Percentiles rank a stretch among this genome's conserved stretches.
These are phyloP conservation scores for Yamadazyma mexicana DNA, from an alignment of 1,139 yeast genomes.

Conservation along the genomic window DNA sequence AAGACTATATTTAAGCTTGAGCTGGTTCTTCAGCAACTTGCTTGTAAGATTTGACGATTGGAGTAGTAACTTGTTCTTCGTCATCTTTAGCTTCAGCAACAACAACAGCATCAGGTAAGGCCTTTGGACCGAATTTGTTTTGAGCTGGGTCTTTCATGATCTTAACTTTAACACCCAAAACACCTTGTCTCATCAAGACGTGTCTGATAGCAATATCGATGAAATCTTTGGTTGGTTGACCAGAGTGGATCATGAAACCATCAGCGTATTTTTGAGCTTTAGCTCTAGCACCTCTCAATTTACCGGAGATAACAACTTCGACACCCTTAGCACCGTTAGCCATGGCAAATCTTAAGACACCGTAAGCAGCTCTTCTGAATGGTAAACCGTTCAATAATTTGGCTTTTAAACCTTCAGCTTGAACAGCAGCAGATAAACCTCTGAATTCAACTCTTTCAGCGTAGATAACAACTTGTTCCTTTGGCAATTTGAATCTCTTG, in stretches of 20 bases:
- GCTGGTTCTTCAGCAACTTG: constrained; percentile 29
- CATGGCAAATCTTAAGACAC: constrained; percentile 99
- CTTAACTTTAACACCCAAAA: constrained; percentile 98
- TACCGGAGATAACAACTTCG: constrained; percentile 99
- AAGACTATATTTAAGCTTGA: neutral
- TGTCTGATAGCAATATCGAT: constrained; percentile 99
- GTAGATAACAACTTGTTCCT: constrained; percentile 91
- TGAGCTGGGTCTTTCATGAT: constrained; percentile 98
- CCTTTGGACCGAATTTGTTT: constrained; percentile 85
- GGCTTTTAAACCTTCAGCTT: constrained; percentile 98
- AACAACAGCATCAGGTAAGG: constrained; percentile 93
- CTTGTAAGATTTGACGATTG: constrained; percentile 76
- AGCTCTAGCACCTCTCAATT: constrained; percentile 99
- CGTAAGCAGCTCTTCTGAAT: constrained; percentile 99
- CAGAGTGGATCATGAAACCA: constrained; percentile 99
- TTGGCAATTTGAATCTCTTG: constrained; percentile 97
- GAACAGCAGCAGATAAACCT: constrained; percentile 99
- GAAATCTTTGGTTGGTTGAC: constrained; percentile 99
- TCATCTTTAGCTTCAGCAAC: constrained; percentile 98
- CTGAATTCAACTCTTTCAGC: constrained; percentile 99
- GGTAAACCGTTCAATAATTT: constrained; percentile 98
- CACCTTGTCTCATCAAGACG: constrained; percentile 99
- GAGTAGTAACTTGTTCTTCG: constrained; percentile 75
- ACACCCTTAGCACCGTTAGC: constrained; percentile 99
- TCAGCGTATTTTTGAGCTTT: constrained; percentile 99